Evolutionary conservation across 2,329 filamentous ascomycete genomes (phyloP), one percentile per base, ranked within the genome.

Genomic region (Sarocladium oryzae): DNA sequence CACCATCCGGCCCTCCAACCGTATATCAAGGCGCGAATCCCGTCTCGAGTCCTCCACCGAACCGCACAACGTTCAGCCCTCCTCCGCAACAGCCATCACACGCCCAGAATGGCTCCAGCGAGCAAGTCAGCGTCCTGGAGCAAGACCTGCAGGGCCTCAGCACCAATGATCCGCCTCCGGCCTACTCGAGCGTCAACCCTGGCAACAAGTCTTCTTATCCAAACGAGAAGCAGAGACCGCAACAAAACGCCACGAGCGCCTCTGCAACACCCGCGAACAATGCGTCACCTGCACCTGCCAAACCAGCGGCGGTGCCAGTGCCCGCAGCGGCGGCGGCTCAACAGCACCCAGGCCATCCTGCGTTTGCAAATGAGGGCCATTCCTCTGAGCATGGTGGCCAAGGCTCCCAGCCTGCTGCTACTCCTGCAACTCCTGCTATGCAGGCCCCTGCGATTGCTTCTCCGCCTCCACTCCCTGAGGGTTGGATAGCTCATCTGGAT

Each of bases 401-500:
- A 55, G 59, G 70, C 57, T 57, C 69, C 56, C 69, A 78, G 55
- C 63, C 67, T 26, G 71, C 70, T 9, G 69, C 74, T 0, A 68
- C 74, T 28, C 63, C 73, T 4, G 36, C 58, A 28, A 59, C 75
- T n/a, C 69, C 75, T 10, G 56, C 64, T 16, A 59, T 64, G 20
- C 62, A 63, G 37, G 51, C 60, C 43, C 70, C 81, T 1, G 89
- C 89, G 26, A 33, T 33, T 20, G 82, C 86, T 23, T 95, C 90
- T 15, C 93, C 93, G 28, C 93, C 93, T 20, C 93, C 92, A 2
- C 77, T 99, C 15, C 93, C 93, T 5, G 93, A 99, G 70, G 93
- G 93, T 30, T 99, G 93, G 93, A 97, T 99, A 62, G 89, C 93
- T 18, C 93, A 97, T 66, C 77, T 97, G 4, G 93, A 99, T 65